These are phyloP conservation scores for Colletotrichum acutatum DNA, from an alignment of 2,329 filamentous ascomycete species.

Conservation along the genomic window DNA sequence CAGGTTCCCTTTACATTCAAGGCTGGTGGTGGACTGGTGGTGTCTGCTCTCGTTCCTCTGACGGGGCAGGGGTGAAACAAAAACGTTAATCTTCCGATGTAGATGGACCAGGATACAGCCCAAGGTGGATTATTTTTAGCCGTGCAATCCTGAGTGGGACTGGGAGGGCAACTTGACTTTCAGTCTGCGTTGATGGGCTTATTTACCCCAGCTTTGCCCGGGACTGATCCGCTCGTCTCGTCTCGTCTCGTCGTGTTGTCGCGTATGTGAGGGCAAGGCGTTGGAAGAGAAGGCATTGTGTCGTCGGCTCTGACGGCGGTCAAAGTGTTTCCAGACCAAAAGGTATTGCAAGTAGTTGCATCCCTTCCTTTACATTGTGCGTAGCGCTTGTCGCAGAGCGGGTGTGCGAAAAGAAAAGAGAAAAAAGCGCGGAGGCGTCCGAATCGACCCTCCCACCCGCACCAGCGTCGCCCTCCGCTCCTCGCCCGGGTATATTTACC, in stretches of 20 bases:
- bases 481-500: constrained; percentile 34
- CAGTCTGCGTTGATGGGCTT: constrained; percentile 12
- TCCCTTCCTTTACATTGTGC: constrained; percentile 1
- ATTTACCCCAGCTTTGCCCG: constrained; percentile 33
- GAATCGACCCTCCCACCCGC: constrained; percentile 24
- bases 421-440: neutral
- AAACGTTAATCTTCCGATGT: constrained; percentile 36
- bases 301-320: constrained; percentile 31
- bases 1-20: neutral
- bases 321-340: constrained; percentile 7
- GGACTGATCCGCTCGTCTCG: constrained; percentile 31
- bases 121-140: constrained; percentile 36
- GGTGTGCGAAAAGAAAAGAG: constrained; percentile 18
- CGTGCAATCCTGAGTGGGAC: constrained; percentile 17
- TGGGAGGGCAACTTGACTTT: constrained; percentile 10
- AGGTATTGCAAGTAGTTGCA: neutral
- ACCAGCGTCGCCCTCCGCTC: neutral
- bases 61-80: constrained; percentile 35
- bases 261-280: constrained; percentile 13
- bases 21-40: neutral
- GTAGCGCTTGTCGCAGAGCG: constrained; percentile 33
- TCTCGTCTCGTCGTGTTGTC: constrained; percentile 20
- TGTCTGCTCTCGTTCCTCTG: constrained; percentile 29
- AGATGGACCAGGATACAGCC: constrained; percentile 33
- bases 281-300: constrained; percentile 4